Evolutionary conservation across 1,139 yeast species (phyloP), one percentile per base, ranked within the genome.

Genomic region (Arxiozyma slooffiae): DNA sequence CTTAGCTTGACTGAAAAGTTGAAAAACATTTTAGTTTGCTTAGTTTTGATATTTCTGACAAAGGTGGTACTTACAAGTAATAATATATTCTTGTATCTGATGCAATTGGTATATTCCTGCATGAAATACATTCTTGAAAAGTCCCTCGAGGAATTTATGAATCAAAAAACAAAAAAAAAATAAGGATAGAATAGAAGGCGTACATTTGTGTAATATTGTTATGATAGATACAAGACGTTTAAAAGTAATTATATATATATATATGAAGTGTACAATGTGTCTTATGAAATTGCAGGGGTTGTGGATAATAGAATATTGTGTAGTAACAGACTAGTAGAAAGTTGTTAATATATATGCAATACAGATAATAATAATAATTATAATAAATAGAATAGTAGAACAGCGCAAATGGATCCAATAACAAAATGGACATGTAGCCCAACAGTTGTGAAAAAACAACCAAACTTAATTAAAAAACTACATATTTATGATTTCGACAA

Each of bases 401-500:
- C 8, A 21, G 7, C 23, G 9, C 5, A 16, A 7, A 43, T 46
- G 22, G 44, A 41, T 17, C 55, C 53, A 2, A 48, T 60, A 22
- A 40, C 41, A 26, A 53, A 56, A 46, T 63, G 67, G 67, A 61
- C 50, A 42, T 62, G 67, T 46, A 55, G 62, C 46, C 53, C 53
- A 3, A 50, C 48, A 9, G 53, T 52, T 18, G 44, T 61, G 34
- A 48, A 50, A 20, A 40, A 56, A n/a, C n/a, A 56, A 64, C 4
- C 37, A 44, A 26, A 41, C 1, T 50, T 46, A 7, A 59, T 69
- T 18, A 60, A 50, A 38, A 62, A 60, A 38, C 57, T 75, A 4
- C 75, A 74, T 55, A 60, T 75, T 17, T 76, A 72, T 56, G 79
- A 75, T 55, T 75, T 76, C 53, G 80, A 76, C 57, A 71, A 74